Base-by-base conservation (phyloP, 106 monocot species). In the Ottelia alismoides region DNA sequence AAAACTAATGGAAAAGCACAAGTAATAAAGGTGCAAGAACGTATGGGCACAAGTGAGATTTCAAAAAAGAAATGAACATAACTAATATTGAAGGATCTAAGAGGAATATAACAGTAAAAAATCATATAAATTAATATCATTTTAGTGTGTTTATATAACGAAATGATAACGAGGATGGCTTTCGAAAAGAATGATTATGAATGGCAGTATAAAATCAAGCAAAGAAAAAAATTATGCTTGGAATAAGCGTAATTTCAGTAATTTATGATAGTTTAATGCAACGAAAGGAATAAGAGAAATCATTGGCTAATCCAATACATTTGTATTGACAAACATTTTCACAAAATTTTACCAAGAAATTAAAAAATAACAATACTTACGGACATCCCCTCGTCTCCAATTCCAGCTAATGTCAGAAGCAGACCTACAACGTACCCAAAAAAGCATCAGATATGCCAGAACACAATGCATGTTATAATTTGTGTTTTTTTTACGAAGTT, bases 371-470 rank as follows among this genome's bases (percentile, higher is more conserved):
- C 27, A 35, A 30, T 53, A 67, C 89, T 85, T 72, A 90, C 98
- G 50, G 82, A 76, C 85, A 90, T 90, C 27, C 98, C 98, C 58
- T 90, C 90, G 43, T 98, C 98, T 51, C 98, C 98, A 2, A 98
- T 90, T 27, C 82, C 90, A 40, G 98, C 90, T 61, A 98, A 70
- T 52, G 90, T 98, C 31, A 98, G 62, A 20, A 98, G 52, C 58
- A 98, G 82, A 25, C 98, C 98, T 98, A 73, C 53, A 61, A 23
- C 17, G 18, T 19, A 22, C 11, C 11, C 48, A 31, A 48, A 49
- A 19, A 31, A 9, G 24, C 26, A 25, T 27, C 24, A 53, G 40
- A 6, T 43, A 43, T 7, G 40, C n/a, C n/a, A n/a, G n/a, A n/a
- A n/a, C n/a, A n/a, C n/a, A n/a, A n/a, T n/a, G n/a, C n/a, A n/a